Evolutionary conservation across 805 yeast species (phyloP), one percentile per base, ranked within the genome.

Genomic region (Ogataea populi-albae): DNA sequence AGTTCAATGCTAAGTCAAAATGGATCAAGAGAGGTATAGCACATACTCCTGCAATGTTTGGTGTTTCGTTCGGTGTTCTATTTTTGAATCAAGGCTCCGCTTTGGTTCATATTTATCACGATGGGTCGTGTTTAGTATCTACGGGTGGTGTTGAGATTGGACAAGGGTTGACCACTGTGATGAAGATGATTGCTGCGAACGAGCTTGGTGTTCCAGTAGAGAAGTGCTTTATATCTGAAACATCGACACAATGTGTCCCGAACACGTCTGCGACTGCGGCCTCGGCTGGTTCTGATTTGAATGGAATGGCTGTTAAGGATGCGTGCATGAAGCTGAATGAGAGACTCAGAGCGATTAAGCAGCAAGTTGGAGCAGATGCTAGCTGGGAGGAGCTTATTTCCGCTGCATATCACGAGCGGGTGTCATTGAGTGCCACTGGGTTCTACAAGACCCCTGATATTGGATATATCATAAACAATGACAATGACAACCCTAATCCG

Each of bases 141-240:
- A 72, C 68, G 30, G 75, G 75, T 31, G 75, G 75, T 36, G 69
- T 69, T 9, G 75, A 69, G 37, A 69, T 69, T 59, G 75, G 75
- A 12, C 75, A 69, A 47, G 75, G 75, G 14, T 47, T 69, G 26
- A 62, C 65, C 34, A 70, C 75, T 8, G 69, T 70, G 45, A 69
- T 70, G 75, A 59, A 63, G 6, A 69, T 68, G 73, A 52, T 70
- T 24, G 66, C 68, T 14, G 74, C 75, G 1, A 54, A 63, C 30
- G 71, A 65, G 35, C 57, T 70, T 18, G 55, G 56, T 3, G 68
- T 68, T 14, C 65, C 70, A 2, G 45, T 66, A 23, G 69, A 66
- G 4, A 52, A 62, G 23, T 63, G 67, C 2, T 69, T 65, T 39
- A 59, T 69, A 20, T 61, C 69, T 27, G 75, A 70, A 43, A 69